Conservation (phyloP, 2,329 filamentous ascomycete genomes). For the Hansfordia pulvinata region DNA sequence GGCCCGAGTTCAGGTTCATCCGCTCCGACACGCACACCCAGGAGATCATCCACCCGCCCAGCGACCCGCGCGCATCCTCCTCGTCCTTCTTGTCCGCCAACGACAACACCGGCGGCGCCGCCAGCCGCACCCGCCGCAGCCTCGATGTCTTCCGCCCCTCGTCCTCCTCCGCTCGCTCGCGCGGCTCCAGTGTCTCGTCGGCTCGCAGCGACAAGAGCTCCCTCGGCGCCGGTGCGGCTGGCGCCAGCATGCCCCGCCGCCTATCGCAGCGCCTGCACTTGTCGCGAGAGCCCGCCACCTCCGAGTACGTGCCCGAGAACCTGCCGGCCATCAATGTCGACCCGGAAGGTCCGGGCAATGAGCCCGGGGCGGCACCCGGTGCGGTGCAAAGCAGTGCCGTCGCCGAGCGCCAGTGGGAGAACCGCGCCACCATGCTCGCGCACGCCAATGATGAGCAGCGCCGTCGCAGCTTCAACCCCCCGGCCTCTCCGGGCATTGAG, state of each 20-base stretch:
- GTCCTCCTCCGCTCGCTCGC: constrained; percentile 27
- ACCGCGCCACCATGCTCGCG: constrained; percentile 79
- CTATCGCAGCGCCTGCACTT: constrained; percentile 62
- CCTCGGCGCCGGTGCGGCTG: constrained; percentile 15
- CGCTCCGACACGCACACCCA: constrained; percentile 71
- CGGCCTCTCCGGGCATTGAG: constrained; percentile 7
- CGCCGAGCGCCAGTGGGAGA: constrained; percentile 87
- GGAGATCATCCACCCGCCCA: constrained; percentile 64
- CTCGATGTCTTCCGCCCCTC: constrained; percentile 31
- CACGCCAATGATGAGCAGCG: constrained; percentile 39
- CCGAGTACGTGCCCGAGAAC: constrained; percentile 64
- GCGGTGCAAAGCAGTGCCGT: constrained; percentile 21
- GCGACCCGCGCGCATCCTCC: constrained; percentile 9
- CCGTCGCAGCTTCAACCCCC: constrained; percentile 18
- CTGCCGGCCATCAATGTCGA: constrained; percentile 57
- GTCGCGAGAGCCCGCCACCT: constrained; percentile 41
- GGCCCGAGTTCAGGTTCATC: constrained; percentile 68
- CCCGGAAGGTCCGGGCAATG: constrained; percentile 26
- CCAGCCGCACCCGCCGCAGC: constrained; percentile 24
- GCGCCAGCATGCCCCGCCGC: constrained; percentile 20
- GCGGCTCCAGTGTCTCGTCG: constrained; percentile 32
- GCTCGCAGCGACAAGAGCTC: constrained; percentile 18
- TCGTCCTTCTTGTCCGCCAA: constrained; percentile 9
- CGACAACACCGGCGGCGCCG: constrained; percentile 13
- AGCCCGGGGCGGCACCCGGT: constrained; percentile 30